Base-by-base conservation (phyloP, 371 early-diverging fungal genomes). In the Rhizopus microsporus region DNA sequence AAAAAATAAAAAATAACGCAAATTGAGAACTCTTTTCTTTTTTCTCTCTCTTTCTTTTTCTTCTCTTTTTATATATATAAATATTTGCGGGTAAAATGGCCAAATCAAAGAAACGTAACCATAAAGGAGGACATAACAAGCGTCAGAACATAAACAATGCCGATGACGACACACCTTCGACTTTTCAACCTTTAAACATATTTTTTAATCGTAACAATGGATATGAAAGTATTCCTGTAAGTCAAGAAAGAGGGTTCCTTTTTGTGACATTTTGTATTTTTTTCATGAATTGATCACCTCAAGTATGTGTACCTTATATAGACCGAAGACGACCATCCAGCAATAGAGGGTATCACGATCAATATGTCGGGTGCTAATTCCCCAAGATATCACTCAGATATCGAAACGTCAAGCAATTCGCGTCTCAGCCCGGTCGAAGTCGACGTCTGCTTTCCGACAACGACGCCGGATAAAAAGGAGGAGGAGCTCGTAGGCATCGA, bases 401-500 rank as follows among this genome's bases (percentile, higher is more conserved):
- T 60, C 1, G 70, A 69, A 32, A 65, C 70, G 9, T 59, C 62
- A 0, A 62, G 65, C 9, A 54, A 61, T 16, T 60, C 62, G 13
- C 64, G 50, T 9, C 51, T 47, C 45, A 59, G 63, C 9, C 56
- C 65, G 1, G 58, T 69, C 3, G 77, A 77, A 55, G 74, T 62
- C 4, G 77, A 77, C 39, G 77, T 77, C 3, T 77, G 77, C 45
- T 77, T 77, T 30, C 77, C 77, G 8, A 13, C 38, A 37, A 42
- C 23, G 23, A 65, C 69, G 13, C 65, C 67, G 3, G 67, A 53
- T 9, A 67, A 67, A 42, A 66, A 63, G 15, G 63, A 66, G 32
- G 65, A 71, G 23, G 46, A 63, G n/a, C 13, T 12, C 1, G 62
- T 51, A 7, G 70, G 64, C 0, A 64, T 74, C 13, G 72, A 77